A percentile compares a stretch with the other conserved stretches of the same genome.
Evolutionary conservation across 2,329 filamentous ascomycete genomes (phyloP).

Genomic region (Alternaria rosae): DNA sequence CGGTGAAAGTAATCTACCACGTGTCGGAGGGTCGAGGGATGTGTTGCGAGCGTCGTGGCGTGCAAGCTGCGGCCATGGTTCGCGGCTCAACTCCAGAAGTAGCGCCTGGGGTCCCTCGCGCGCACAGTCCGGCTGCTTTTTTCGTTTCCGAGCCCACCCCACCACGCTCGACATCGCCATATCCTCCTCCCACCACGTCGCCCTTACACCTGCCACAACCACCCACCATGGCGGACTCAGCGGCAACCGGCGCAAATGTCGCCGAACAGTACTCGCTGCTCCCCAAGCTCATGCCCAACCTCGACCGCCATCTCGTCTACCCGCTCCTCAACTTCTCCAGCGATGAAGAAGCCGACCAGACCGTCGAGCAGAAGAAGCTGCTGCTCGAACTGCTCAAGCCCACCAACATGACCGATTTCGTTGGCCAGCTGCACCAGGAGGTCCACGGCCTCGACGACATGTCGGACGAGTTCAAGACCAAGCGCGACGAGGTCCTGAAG

Average conservation of each 20-base stretch:
- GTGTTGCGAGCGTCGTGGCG: background rate
- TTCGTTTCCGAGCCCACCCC: slow-evolving; percentile 26
- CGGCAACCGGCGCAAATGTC: slow-evolving; percentile 56
- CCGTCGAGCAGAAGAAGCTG: slow-evolving; percentile 77
- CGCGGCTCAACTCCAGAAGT: slow-evolving; percentile 45
- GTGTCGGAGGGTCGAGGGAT: background rate
- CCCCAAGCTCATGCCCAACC: slow-evolving; percentile 86
- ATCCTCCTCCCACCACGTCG: slow-evolving; percentile 10
- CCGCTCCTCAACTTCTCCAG: slow-evolving; percentile 92
- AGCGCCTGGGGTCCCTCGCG: slow-evolving; percentile 45
- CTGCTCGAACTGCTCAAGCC: slow-evolving; percentile 95
- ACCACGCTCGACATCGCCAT: slow-evolving; percentile 19
- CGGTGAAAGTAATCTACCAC: background rate
- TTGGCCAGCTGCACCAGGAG: slow-evolving; percentile 89
- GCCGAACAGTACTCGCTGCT: slow-evolving; percentile 80
- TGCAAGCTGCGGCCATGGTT: slow-evolving; percentile 17
- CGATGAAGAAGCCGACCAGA: slow-evolving; percentile 78
- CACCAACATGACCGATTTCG: slow-evolving; percentile 99
- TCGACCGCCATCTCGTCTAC: slow-evolving; percentile 96
- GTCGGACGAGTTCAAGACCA: slow-evolving; percentile 85
- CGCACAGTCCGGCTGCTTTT: slow-evolving; percentile 45
- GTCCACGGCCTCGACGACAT: slow-evolving; percentile 80
- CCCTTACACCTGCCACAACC: slow-evolving; percentile 16
- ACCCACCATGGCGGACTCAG: slow-evolving; percentile 51
- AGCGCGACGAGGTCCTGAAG: slow-evolving; percentile 86